phyloP scores from a whole-genome alignment of 2,329 filamentous ascomycete species.

The Beauveria medogensis region DNA sequence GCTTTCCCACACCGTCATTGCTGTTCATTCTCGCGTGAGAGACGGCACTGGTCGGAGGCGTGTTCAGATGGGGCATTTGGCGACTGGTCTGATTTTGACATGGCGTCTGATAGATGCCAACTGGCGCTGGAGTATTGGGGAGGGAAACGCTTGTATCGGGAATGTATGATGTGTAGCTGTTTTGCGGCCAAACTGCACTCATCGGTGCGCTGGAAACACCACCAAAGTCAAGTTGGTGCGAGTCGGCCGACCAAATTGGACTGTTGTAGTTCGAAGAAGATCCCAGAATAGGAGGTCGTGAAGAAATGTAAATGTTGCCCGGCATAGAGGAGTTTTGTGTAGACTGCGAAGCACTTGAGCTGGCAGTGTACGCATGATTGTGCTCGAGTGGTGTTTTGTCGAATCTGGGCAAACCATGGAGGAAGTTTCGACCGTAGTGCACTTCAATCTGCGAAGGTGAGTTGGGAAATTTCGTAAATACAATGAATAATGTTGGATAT shows the following conservation, averaged over 20 bases:
- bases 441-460: background rate
- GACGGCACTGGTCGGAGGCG: background rate
- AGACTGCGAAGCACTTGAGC: background rate
- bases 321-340: background rate
- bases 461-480: background rate
- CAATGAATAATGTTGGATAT: background rate
- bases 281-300: background rate
- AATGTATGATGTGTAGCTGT: background rate
- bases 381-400: background rate
- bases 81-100: background rate
- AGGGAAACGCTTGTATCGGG: background rate
- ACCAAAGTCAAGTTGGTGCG: background rate
- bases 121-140: background rate
- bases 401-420: background rate
- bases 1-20: background rate
- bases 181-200: background rate
- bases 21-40: background rate
- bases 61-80: slow-evolving; percentile 7
- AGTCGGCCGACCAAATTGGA: background rate
- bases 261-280: background rate
- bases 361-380: background rate
- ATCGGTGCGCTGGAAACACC: background rate
- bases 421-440: background rate
- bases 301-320: background rate
- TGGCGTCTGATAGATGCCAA: background rate